Percentiles rank a stretch among this genome's conserved stretches.
Evolutionary conservation across 2,329 filamentous ascomycete species (phyloP).

Genomic region (Talaromyces funiculosus): DNA sequence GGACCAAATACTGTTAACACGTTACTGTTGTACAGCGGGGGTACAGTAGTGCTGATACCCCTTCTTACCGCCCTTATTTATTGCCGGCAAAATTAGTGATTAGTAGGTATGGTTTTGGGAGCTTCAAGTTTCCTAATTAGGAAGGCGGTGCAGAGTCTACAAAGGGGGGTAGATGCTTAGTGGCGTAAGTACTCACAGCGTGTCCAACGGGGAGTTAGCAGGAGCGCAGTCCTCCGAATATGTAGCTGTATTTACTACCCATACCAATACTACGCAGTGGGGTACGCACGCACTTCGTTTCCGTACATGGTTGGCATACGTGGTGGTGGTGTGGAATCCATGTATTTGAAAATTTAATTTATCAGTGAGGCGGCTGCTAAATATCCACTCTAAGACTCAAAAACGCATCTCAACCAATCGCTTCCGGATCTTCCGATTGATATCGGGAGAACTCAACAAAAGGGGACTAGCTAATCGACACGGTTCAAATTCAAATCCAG

Average conservation of each 20-base stretch:
- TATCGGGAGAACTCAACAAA: not conserved
- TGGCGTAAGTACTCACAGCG: no score
- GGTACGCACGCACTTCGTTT: not conserved
- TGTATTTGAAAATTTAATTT: not conserved
- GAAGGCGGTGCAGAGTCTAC: no score
- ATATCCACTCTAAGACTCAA: not conserved
- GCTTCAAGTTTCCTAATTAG: no score
- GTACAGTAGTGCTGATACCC: no score
- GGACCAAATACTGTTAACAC: no score
- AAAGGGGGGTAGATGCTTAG: no score
- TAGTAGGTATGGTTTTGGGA: no score
- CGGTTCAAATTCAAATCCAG: not conserved
- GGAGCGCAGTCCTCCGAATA: not conserved
- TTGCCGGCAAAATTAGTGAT: no score
- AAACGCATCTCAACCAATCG: not conserved
- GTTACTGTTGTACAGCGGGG: no score
- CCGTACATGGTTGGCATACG: not conserved
- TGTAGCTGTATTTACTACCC: not conserved
- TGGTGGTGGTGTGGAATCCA: not conserved
- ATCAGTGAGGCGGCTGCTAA: not conserved
- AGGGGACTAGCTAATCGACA: not conserved
- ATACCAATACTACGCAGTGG: not conserved
- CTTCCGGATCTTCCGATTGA: not conserved
- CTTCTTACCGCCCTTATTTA: no score
- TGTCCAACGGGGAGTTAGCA: conserved; percentile 1